Evolutionary conservation across 345 rosid species (phyloP), one percentile per base, ranked within the genome.

Genomic region (Streptanthus diversifolius): DNA sequence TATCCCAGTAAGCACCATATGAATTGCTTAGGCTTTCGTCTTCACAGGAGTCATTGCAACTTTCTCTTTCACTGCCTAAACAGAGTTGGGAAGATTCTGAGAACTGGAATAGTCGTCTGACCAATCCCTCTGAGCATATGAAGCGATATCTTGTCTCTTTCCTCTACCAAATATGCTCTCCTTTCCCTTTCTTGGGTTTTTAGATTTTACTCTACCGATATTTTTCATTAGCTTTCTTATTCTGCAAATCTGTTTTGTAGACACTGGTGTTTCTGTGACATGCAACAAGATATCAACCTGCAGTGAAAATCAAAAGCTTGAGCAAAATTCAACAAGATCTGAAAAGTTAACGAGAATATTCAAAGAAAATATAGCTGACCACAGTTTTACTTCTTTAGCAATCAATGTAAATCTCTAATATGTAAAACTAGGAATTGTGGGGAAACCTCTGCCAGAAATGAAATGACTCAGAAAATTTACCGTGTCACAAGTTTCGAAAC

Each of bases 1-100:
- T 87, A 83, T 91, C 99, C 99, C 99, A 95, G 49, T 77, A 87
- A 25, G 90, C 96, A 75, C 99, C 96, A 61, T 83, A 86, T 40
- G 90, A 74, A 55, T 72, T 79, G 27, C 73, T 80, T 57, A 72
- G 13, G 4, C 56, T 70, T 73, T 77, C 83, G 76, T 70, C 75
- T 78, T 56, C 58, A 59, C 57, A 64, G 57, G 70, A 63, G 37
- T 63, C 44, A 25, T 48, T 60, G 57, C 68, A 63, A 55, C 60
- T 75, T 55, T 83, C 84, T 41, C 67, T 40, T 59, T 65, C 72
- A 30, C 33, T 53, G 47, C 57, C 45, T 32, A 74, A 58, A 56
- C 57, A 44, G 13, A 44, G 32, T 73, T 75, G 81, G 73, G 73
- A 83, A 47, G 78, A 81, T 55, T 75, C 79, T 70, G 82, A 83